A percentile compares a stretch with the other conserved stretches of the same genome.
Evolutionary conservation across 2,329 filamentous ascomycete species (phyloP).

Genomic region (Pyricularia grisea): DNA sequence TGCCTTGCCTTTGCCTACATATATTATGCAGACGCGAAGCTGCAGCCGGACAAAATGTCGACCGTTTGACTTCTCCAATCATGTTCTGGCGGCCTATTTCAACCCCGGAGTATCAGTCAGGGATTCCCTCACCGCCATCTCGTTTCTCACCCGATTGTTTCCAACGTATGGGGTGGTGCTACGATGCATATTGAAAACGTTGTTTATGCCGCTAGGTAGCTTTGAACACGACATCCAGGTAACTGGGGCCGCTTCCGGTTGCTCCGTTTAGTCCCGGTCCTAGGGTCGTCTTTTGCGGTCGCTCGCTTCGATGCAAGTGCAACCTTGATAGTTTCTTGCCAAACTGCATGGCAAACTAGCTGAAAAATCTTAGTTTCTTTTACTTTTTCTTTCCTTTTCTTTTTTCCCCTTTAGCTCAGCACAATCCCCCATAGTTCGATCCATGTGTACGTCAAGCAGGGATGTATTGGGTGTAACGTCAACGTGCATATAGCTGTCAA

Average conservation of each 20-base stretch:
- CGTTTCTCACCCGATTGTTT: not conserved
- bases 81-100: not conserved
- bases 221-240: not conserved
- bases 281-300: not conserved
- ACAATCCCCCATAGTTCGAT: not conserved
- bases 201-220: not conserved
- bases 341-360: not conserved
- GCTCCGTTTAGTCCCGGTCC: not conserved
- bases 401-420: not conserved
- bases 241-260: not conserved
- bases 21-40: not conserved
- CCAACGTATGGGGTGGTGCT: not conserved
- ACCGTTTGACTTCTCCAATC: not conserved
- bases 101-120: not conserved
- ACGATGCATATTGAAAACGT: not conserved
- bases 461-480: no score
- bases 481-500: no score
- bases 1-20: not conserved
- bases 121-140: not conserved
- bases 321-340: not conserved
- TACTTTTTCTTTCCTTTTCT: not conserved
- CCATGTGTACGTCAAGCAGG: no score
- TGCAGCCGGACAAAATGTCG: not conserved
- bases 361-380: not conserved
- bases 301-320: not conserved